These are phyloP conservation scores for Melastoma candidum DNA, from an alignment of 441 rosid genomes.

Conservation along the genomic window DNA sequence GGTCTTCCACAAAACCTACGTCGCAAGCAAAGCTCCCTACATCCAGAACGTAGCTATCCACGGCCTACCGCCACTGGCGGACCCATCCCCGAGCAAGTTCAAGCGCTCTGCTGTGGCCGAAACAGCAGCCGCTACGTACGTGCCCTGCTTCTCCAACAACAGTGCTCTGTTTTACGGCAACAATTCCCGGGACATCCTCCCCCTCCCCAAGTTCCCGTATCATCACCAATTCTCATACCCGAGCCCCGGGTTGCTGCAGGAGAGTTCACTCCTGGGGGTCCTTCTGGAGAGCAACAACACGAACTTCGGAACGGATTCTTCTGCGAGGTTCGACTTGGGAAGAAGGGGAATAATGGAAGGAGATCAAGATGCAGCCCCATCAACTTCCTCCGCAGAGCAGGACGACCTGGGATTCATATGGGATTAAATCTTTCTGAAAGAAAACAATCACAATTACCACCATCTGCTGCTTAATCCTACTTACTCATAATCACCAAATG, in stretches of 20 bases:
- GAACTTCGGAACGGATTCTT: slow-evolving; percentile 39
- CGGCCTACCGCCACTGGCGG: slow-evolving; percentile 52
- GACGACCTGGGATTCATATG: slow-evolving; percentile 47
- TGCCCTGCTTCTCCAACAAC: slow-evolving; percentile 99
- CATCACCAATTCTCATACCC: slow-evolving; percentile 29
- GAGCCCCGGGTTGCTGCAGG: slow-evolving; percentile 27
- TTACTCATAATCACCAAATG: too few species aligned
- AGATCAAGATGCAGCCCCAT: slow-evolving; percentile 41
- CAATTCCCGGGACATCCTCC: slow-evolving; percentile 7
- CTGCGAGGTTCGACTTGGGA: slow-evolving; percentile 34
- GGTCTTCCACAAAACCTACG: slow-evolving; percentile 66
- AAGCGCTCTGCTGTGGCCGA: slow-evolving; percentile 26
- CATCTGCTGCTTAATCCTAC: too few species aligned
- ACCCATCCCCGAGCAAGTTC: slow-evolving; percentile 34
- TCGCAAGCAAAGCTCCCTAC: slow-evolving; percentile 59
- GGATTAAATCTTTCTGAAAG: slow-evolving; percentile 27
- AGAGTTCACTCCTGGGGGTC: slow-evolving; percentile 36
- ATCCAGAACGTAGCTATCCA: slow-evolving; percentile 34
- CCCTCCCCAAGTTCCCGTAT: slow-evolving; percentile 5
- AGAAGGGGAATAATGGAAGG: slow-evolving; percentile 37
- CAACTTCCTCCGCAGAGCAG: slow-evolving; percentile 35
- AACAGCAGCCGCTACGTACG: slow-evolving; percentile 29
- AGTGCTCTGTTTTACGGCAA: slow-evolving; percentile 16
- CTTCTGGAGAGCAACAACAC: slow-evolving; percentile 35
- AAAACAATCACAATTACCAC: not conserved